Base-by-base conservation (phyloP, 2,329 filamentous ascomycete species). In the Phoma sp. region DNA sequence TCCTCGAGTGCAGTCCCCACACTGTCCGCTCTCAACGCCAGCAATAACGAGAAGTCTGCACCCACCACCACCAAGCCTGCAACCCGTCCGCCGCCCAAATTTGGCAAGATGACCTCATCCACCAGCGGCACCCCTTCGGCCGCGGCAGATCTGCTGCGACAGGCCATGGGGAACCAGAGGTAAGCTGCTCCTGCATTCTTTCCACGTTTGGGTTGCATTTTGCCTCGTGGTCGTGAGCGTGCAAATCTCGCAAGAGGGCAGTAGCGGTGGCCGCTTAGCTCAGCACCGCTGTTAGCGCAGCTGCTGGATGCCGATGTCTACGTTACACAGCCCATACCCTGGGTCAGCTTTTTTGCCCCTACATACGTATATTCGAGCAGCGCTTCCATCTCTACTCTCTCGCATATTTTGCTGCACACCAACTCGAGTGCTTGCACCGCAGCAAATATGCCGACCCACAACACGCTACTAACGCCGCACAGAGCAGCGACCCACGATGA, bases 401-500 rank as follows among this genome's bases (percentile, higher is more conserved):
- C 52, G 25, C 23, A 8, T 14, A 25, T 42, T 24, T 25, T 40
- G 23, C 52, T 36, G 39, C 46, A 56, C 57, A 53, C 53, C 55
- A 27, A 48, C 57, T 30, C 47, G 11, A 45, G 47, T 43, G 43
- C 40, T 38, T 45, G 33, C 57, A 54, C 55, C 46, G 40, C 54
- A 44, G 62, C 53, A 45, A 72, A 71, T 38, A 72, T 72, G 71
- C 59, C 64, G 42, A 65, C 61, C 62, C 59, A 67, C 67, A 66
- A 74, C 68, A 60, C 65, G 53, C 68, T 69, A 62, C 71, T 73
- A 64, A 68, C 68, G 46, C 70, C 73, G 50, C 69, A 67, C 67
- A 77, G 73, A 68, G 66, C 68, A 42, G 66, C 62, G 62, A 88
- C 90, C 64, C 89, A 93, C 71, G 88, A 91, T 75, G 83, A 82